Conservation (phyloP, 2,329 filamentous ascomycete species). For the Colletotrichum sp. region DNA sequence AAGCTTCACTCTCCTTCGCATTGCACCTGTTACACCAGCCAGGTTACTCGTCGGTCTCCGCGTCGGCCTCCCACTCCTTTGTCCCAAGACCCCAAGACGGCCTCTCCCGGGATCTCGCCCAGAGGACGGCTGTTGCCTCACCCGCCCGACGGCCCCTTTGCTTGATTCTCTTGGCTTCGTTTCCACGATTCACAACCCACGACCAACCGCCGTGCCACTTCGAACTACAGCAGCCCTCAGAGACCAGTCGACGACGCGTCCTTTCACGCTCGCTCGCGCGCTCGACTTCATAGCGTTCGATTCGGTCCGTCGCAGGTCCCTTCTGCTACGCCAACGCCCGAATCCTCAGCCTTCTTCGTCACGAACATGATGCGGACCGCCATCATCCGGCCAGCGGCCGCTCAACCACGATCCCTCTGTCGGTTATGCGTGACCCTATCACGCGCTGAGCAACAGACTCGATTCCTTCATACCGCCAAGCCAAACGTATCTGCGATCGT, state of each 20-base stretch:
- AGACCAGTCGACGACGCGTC: background rate
- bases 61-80: background rate
- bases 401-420: conserved; percentile 41
- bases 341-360: background rate
- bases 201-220: background rate
- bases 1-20: background rate
- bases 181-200: background rate
- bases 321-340: background rate
- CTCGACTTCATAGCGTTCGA: background rate
- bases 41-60: background rate
- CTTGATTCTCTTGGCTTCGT: conserved; percentile 12
- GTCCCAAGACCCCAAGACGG: background rate
- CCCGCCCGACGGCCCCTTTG: conserved; percentile 2
- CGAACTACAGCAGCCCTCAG: background rate
- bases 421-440: conserved; percentile 46
- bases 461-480: conserved; percentile 23
- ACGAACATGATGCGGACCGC: conserved; percentile 43
- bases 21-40: background rate
- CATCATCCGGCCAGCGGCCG: conserved; percentile 23
- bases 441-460: conserved; percentile 18
- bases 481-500: conserved; percentile 8
- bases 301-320: background rate
- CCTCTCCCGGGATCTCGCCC: conserved; percentile 2
- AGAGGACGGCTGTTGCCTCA: background rate
- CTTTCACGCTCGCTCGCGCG: background rate